phyloP scores from a whole-genome alignment of 345 rosid species.

The Brassica incana region DNA sequence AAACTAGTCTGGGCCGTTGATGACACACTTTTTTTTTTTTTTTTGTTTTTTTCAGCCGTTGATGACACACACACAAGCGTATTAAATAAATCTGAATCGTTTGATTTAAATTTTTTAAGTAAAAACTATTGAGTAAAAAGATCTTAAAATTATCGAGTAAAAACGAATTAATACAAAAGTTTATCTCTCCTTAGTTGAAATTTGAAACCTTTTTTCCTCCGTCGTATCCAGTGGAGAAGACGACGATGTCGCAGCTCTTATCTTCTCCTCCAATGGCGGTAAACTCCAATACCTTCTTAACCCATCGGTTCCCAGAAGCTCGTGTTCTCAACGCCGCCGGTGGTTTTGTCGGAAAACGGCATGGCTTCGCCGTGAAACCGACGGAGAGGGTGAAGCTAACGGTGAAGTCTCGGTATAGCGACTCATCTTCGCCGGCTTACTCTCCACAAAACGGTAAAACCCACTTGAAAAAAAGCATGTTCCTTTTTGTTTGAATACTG shows the following conservation, averaged over 20 bases:
- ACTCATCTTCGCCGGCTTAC: conserved; percentile 34
- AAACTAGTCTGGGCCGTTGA: conserved; percentile 31
- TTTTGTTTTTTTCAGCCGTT: too few relatives aligned
- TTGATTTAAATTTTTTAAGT: background rate
- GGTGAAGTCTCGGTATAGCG: conserved; percentile 50
- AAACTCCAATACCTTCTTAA: conserved; percentile 45
- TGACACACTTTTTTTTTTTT: too few relatives aligned
- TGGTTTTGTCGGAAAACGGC: conserved; percentile 20
- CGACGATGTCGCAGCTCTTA: conserved; percentile 39
- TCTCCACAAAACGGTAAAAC: conserved; percentile 35
- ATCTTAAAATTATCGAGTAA: background rate
- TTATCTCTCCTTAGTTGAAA: background rate
- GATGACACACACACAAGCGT: too few relatives aligned
- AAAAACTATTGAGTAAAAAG: background rate
- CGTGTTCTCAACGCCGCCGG: conserved; percentile 2
- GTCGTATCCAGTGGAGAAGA: conserved; percentile 15
- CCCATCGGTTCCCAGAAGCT: conserved; percentile 8
- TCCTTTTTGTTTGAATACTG: background rate
- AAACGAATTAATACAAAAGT: background rate
- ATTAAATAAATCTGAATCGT: conserved; percentile 16
- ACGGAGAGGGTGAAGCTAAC: conserved; percentile 38
- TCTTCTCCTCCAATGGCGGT: conserved; percentile 36
- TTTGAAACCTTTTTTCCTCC: conserved; percentile 21
- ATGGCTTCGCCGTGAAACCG: conserved; percentile 29
- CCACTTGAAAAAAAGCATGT: background rate